phyloP scores from a whole-genome alignment of 192 early-diverging fungal species.

The Coemansia interrupta region DNA sequence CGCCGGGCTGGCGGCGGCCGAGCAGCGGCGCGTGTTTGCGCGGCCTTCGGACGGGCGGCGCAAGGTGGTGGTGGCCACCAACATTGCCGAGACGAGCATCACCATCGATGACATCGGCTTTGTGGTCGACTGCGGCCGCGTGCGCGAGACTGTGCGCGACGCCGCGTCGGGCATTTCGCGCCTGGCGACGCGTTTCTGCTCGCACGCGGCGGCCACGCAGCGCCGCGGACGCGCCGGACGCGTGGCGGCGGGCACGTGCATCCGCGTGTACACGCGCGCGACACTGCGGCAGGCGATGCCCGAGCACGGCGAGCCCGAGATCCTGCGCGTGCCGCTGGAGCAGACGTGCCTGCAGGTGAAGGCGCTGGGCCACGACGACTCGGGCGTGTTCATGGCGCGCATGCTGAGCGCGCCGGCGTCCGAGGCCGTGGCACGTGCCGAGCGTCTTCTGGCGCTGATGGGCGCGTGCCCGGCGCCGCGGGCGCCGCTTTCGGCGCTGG shows the following conservation, averaged over 20 bases:
- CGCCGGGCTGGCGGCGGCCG: constrained; percentile 52
- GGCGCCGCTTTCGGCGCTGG: constrained; percentile 64
- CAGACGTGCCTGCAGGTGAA: constrained; percentile 74
- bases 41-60: constrained; percentile 52
- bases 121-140: constrained; percentile 68
- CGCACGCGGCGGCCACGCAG: constrained; percentile 61
- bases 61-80: constrained; percentile 87
- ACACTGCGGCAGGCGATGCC: constrained; percentile 56
- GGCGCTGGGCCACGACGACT: constrained; percentile 61
- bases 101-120: constrained; percentile 69
- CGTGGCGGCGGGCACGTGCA: constrained; percentile 71
- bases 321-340: constrained; percentile 76
- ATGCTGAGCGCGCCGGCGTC: constrained; percentile 68
- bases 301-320: constrained; percentile 68
- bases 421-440: constrained; percentile 56
- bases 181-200: constrained; percentile 53
- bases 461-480: constrained; percentile 54
- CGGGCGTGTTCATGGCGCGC: constrained; percentile 54
- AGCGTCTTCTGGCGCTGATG: constrained; percentile 58
- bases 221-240: constrained; percentile 83
- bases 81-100: constrained; percentile 74
- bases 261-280: constrained; percentile 62
- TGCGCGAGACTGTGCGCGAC: constrained; percentile 61
- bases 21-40: constrained; percentile 55
- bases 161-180: constrained; percentile 58